These are phyloP conservation scores for Annona cherimola DNA, from an alignment of 164 flowering plant species.

Conservation along the genomic window DNA sequence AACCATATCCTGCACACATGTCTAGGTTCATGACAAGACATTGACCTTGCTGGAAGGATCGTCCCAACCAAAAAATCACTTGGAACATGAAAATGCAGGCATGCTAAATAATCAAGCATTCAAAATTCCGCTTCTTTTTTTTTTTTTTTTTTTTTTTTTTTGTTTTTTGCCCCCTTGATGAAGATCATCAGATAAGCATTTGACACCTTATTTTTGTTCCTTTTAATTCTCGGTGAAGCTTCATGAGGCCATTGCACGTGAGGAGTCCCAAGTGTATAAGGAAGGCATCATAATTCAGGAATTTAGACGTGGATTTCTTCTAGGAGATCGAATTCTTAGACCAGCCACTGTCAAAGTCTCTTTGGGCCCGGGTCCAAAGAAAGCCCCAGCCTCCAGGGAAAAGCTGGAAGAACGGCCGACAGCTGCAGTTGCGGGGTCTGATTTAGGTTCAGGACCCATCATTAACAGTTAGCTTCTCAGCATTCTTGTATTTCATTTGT, in stretches of 20 bases:
- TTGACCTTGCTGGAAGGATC: too few relatives aligned
- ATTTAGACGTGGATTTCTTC: slow-evolving; percentile 70
- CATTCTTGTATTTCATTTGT: neutral
- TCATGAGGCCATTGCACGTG: slow-evolving; percentile 90
- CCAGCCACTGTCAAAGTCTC: slow-evolving; percentile 95
- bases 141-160: too few relatives aligned
- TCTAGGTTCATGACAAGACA: too few relatives aligned
- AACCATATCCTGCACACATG: too few relatives aligned
- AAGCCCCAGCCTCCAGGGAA: slow-evolving; percentile 22
- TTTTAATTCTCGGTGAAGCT: slow-evolving; percentile 30
- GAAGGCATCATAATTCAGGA: slow-evolving; percentile 78
- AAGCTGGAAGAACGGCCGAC: slow-evolving; percentile 32
- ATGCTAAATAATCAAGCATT: neutral
- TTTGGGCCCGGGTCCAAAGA: slow-evolving; percentile 63
- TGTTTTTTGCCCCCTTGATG: neutral
- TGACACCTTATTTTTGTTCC: neutral
- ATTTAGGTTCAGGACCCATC: slow-evolving; percentile 16
- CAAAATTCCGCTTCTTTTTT: too few relatives aligned
- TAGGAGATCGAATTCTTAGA: slow-evolving; percentile 71
- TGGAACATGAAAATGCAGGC: neutral
- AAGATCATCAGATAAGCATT: neutral
- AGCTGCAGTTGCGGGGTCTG: slow-evolving; percentile 36
- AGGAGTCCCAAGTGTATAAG: slow-evolving; percentile 67
- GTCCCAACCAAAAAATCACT: too few relatives aligned
- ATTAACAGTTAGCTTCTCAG: slow-evolving; percentile 1